phyloP scores from a whole-genome alignment of 768 basidiomycete species.

The Termitomyces titanicus region DNA sequence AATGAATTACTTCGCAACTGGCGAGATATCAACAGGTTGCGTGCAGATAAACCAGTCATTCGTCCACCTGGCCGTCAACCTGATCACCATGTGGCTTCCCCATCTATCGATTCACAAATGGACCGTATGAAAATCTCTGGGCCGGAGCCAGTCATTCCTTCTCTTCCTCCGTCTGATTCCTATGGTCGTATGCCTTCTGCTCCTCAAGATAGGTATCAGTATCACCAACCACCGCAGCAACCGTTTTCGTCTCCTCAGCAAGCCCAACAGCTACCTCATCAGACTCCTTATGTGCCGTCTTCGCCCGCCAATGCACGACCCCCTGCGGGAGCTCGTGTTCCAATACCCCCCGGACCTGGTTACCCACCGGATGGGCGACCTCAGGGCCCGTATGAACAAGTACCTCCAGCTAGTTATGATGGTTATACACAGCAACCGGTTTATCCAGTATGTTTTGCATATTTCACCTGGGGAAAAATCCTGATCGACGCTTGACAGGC shows the following conservation, averaged over 20 bases:
- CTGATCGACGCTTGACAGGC: conserved; percentile 3
- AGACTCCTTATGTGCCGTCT: conserved; percentile 25
- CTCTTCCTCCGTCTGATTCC: conserved; percentile 27
- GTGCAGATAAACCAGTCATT: conserved; percentile 42
- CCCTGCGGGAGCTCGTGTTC: conserved; percentile 40
- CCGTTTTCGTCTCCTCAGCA: conserved; percentile 26
- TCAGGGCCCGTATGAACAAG: conserved; percentile 29
- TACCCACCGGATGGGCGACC: conserved; percentile 40
- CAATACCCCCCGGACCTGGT: conserved; percentile 32
- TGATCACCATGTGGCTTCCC: conserved; percentile 29
- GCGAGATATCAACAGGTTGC: conserved; percentile 82
- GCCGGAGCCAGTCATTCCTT: conserved; percentile 30
- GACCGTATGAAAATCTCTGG: conserved; percentile 44
- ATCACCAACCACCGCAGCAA: conserved; percentile 24
- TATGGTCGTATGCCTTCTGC: conserved; percentile 35
- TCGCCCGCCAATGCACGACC: conserved; percentile 31
- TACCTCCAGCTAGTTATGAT: conserved; percentile 20
- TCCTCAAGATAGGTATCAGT: conserved; percentile 36
- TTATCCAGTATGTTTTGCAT: conserved; percentile 30
- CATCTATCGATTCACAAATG: conserved; percentile 33
- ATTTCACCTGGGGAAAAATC: not conserved
- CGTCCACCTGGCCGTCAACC: conserved; percentile 32
- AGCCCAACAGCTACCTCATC: conserved; percentile 20
- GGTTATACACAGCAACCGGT: conserved; percentile 26
- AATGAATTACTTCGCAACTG: conserved; percentile 88